phyloP scores from a whole-genome alignment of 2,329 filamentous ascomycete species.

The Pseudogymnoascus sp. region DNA sequence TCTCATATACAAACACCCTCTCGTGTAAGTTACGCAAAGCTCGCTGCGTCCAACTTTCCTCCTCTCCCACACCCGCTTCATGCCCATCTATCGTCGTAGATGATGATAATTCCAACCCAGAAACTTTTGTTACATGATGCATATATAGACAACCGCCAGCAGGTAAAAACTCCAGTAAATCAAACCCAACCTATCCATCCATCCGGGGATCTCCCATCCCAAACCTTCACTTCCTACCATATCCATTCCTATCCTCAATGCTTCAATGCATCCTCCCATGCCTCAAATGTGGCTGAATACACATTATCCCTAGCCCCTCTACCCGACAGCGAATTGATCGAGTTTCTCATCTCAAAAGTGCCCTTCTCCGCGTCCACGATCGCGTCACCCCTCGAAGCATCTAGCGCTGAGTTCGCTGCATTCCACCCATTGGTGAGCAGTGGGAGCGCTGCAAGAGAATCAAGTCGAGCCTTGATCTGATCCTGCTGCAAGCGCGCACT shows the following conservation, averaged over 20 bases:
- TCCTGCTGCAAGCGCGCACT: constrained; percentile 43
- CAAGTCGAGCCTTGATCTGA: constrained; percentile 20
- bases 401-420: constrained; percentile 13
- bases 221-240: neutral
- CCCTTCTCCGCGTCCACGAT: constrained; percentile 14
- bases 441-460: neutral
- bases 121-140: constrained; percentile 1
- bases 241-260: neutral
- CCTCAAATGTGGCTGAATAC: neutral
- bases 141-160: neutral
- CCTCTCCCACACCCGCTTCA: neutral
- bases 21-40: neutral
- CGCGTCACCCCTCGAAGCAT: constrained; percentile 10
- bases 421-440: neutral
- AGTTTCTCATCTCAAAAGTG: constrained; percentile 20
- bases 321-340: constrained; percentile 17
- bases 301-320: neutral
- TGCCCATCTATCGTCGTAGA: neutral
- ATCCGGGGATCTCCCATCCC: neutral
- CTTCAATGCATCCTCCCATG: neutral
- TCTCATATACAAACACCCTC: neutral
- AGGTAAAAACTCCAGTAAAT: neutral
- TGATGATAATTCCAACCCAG: neutral
- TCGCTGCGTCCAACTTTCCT: neutral
- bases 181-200: neutral